Evolutionary conservation across 805 yeast species (phyloP).

Genomic region (Nakazawaea pomicola): DNA sequence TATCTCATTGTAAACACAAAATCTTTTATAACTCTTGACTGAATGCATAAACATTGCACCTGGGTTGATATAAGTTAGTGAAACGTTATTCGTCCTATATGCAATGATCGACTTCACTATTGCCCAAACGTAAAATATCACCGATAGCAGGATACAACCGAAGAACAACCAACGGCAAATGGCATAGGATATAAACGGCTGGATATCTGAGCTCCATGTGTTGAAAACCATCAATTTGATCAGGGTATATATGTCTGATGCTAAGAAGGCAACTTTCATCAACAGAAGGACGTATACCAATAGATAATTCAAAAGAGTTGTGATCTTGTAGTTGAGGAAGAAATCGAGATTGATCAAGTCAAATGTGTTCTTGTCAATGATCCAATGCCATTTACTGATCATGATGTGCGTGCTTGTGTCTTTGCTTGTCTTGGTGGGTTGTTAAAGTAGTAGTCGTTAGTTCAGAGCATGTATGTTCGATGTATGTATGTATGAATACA

Average conservation of each 20-base stretch:
- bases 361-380: constrained; percentile 35
- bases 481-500: too few relatives aligned
- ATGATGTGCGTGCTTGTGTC: not conserved
- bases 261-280: constrained; percentile 50
- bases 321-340: constrained; percentile 38
- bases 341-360: constrained; percentile 42
- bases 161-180: constrained; percentile 69
- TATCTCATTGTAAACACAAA: constrained; percentile 68
- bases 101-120: constrained; percentile 52
- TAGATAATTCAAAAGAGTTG: constrained; percentile 40
- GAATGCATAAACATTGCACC: constrained; percentile 58
- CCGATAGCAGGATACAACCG: constrained; percentile 73
- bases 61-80: constrained; percentile 62
- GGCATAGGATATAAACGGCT: constrained; percentile 43
- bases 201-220: constrained; percentile 53
- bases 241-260: constrained; percentile 76
- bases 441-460: too few relatives aligned
- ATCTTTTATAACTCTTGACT: constrained; percentile 53
- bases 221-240: constrained; percentile 67
- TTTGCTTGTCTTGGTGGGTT: too few relatives aligned
- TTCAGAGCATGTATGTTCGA: too few relatives aligned
- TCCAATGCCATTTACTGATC: constrained; percentile 26
- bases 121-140: constrained; percentile 53
- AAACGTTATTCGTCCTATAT: constrained; percentile 57
- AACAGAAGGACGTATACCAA: constrained; percentile 29